These are phyloP conservation scores for Agrocybe praecox DNA, from an alignment of 768 basidiomycete species.

Conservation along the genomic window DNA sequence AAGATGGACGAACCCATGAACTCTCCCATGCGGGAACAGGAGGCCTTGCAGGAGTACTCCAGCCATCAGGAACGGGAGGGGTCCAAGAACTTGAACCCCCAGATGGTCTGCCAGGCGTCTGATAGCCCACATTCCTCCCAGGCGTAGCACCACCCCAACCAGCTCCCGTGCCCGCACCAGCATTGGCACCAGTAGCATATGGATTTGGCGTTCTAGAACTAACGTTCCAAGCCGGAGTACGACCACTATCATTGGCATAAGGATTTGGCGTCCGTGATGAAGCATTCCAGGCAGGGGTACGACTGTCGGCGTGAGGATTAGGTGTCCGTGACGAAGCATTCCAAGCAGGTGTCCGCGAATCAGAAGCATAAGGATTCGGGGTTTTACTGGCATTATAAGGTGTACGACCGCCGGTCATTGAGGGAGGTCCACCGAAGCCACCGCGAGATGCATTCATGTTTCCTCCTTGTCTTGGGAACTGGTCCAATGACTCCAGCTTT, in stretches of 20 bases:
- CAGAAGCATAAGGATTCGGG: conserved; percentile 69
- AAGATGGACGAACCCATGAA: neutral
- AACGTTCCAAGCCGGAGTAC: conserved; percentile 71
- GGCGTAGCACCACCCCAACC: conserved; percentile 54
- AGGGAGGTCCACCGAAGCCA: conserved; percentile 23
- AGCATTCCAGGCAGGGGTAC: conserved; percentile 67
- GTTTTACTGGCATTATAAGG: conserved; percentile 49
- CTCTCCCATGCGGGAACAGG: conserved; percentile 2
- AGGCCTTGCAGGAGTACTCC: neutral
- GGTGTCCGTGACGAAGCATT: conserved; percentile 62
- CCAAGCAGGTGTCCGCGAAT: conserved; percentile 61
- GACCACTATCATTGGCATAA: conserved; percentile 53
- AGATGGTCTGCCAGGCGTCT: conserved; percentile 18
- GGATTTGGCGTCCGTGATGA: conserved; percentile 74
- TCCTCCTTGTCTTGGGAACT: conserved; percentile 21
- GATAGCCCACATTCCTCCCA: conserved; percentile 28
- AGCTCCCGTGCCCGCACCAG: conserved; percentile 31
- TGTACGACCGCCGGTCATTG: conserved; percentile 31
- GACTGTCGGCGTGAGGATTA: conserved; percentile 59
- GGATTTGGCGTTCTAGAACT: conserved; percentile 73
- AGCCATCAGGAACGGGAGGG: neutral
- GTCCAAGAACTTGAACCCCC: neutral
- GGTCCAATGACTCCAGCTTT: conserved; percentile 51
- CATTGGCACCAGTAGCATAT: conserved; percentile 52
- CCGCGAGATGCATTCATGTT: neutral